Conservation (phyloP, 2,329 filamentous ascomycete species). For the Colletotrichum nymphaeae region DNA sequence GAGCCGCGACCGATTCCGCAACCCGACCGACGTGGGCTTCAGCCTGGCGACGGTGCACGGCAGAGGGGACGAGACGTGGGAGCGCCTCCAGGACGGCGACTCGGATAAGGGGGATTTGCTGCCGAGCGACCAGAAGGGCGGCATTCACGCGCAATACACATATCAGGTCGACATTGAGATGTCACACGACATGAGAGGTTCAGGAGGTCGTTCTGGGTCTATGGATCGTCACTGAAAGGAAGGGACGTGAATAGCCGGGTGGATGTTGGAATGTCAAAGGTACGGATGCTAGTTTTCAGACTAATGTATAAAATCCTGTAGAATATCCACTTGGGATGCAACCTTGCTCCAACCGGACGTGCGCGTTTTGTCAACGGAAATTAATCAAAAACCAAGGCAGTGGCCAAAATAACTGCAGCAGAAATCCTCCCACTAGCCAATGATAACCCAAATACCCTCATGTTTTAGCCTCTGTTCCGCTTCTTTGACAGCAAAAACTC, state of each 20-base stretch:
- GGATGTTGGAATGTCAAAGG: neutral
- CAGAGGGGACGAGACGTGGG: constrained; percentile 33
- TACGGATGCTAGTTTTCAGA: neutral
- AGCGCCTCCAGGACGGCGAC: constrained; percentile 34
- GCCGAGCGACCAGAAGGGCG: constrained; percentile 11
- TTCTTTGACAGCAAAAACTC: neutral
- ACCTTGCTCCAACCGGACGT: neutral
- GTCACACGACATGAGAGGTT: neutral
- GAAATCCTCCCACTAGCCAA: neutral
- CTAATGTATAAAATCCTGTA: constrained; percentile 30
- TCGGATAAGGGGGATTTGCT: constrained; percentile 34
- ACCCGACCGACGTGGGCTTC: constrained; percentile 34
- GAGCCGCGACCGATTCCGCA: constrained; percentile 27
- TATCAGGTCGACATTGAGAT: constrained; percentile 32
- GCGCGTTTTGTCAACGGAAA: constrained; percentile 4
- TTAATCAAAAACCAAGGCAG: constrained; percentile 19
- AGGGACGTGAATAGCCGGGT: neutral
- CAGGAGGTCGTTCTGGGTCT: neutral
- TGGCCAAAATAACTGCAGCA: constrained; percentile 14
- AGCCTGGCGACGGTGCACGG: constrained; percentile 31
- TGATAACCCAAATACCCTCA: neutral
- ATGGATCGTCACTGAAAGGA: neutral
- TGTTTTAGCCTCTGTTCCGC: neutral
- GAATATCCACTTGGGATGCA: constrained; percentile 16
- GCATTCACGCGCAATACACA: constrained; percentile 33